These are phyloP conservation scores for Skeletonema marinoi DNA, from an alignment of 108 stramenopile species.

Conservation along the genomic window DNA sequence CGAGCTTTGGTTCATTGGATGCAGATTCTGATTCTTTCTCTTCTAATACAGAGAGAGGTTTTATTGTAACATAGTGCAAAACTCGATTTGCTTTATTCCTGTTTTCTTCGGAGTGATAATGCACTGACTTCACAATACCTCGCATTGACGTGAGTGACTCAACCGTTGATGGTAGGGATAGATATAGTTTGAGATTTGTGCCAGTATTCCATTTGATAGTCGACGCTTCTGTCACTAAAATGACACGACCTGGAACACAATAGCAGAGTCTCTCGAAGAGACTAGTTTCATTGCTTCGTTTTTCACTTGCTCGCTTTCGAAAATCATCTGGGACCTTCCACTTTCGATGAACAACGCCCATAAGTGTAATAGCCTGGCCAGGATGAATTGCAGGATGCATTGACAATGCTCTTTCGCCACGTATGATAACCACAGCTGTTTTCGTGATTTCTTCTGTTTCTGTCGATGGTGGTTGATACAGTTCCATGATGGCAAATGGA, in stretches of 20 bases:
- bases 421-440: slow-evolving; percentile 62
- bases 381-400: slow-evolving; percentile 67
- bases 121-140: slow-evolving; percentile 43
- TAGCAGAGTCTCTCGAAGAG: slow-evolving; percentile 39
- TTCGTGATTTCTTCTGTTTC: slow-evolving; percentile 6
- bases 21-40: neutral
- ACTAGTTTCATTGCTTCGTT: neutral
- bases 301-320: neutral
- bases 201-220: slow-evolving; percentile 42
- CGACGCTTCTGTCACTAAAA: slow-evolving; percentile 49
- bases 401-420: slow-evolving; percentile 52
- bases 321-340: slow-evolving; percentile 70
- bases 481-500: slow-evolving; percentile 77
- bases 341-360: slow-evolving; percentile 47
- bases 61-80: slow-evolving; percentile 44
- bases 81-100: slow-evolving; percentile 10
- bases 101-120: slow-evolving; percentile 28
- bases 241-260: slow-evolving; percentile 69
- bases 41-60: slow-evolving; percentile 1
- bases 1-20: slow-evolving; percentile 4
- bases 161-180: slow-evolving; percentile 32
- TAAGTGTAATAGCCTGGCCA: slow-evolving; percentile 53
- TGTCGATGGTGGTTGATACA: slow-evolving; percentile 48
- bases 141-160: slow-evolving; percentile 37
- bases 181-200: neutral